Evolutionary conservation across 1,284 basidiomycete species (phyloP), one percentile per base, ranked within the genome.

Genomic region (Cutaneotrichosporon daszewskae): DNA sequence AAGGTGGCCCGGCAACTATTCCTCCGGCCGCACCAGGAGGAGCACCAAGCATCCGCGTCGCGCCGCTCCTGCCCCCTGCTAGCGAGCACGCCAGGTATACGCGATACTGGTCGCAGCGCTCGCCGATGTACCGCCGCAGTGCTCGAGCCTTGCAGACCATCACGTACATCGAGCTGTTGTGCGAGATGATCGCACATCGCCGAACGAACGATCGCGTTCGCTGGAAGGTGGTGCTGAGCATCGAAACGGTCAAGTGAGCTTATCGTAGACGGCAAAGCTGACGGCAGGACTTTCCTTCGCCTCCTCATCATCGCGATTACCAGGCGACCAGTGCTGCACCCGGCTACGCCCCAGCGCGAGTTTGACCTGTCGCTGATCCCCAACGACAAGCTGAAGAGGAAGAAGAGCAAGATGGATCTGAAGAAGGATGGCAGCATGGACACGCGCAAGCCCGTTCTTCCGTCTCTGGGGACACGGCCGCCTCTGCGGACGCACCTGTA

Each of bases 141-240:
- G 80, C 84, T 14, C 76, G 87, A 27, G 66, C 77, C 3, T 77
- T 92, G 4, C 82, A 86, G 58, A 74, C 88, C 22, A 75, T 89
- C 46, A 79, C 79, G 29, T 89, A 84, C 66, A 77, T 83, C 13
- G 82, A 92, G 68, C 77, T 94, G 28, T 72, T 94, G 29, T 64
- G 88, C 33, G 89, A 94, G 71, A 94, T 94, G 89, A 74, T 80
- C n/a, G 72, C 85, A 57, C 85, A 79, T 60, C 76, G 80, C 10
- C 79, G 61, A 25, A 41, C 43, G 4, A 83, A 28, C 53, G 73
- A 59, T 75, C 77, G 64, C 74, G 69, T 54, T 74, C 77, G 71
- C 52, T 89, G 85, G 87, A 76, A 81, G 52, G 77, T 79, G 23
- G 77, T 94, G 32, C 64, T 89, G 27, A 53, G 82, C 26, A 71